Evolutionary conservation across 2,329 filamentous ascomycete genomes (phyloP), one percentile per base, ranked within the genome.

Genomic region (Colletotrichum truncatum): DNA sequence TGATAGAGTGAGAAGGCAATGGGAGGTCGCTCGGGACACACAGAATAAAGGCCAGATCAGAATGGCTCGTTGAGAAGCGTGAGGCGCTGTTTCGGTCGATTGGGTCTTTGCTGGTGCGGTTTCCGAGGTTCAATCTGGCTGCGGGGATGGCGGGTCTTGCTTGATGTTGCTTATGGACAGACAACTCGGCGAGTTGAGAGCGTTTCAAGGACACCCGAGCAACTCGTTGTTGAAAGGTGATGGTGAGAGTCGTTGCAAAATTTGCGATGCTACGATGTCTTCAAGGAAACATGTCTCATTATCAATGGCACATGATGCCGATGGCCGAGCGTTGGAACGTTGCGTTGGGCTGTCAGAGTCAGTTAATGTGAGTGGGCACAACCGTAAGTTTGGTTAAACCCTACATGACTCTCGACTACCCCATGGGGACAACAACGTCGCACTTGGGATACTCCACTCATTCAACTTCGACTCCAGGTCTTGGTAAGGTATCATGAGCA

Each of bases 361-460:
- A 16, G 10, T 14, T 16, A 25, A 28, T 30, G 10, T 6, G 12
- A 25, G 48, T 38, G 41, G 39, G 21, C 39, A 41, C 48, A n/a
- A 25, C 25, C 23, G 25, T 25, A 41, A 6, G 18, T 32, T 25
- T 21, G 54, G 54, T 61, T 46, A 7, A 54, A 48, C 48, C 34
- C 38, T 49, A 54, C 62, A 65, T 54, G 62, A 54, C 56, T 61
- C 49, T 41, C 8, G 6, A n/a, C 30, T 52, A 61, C 61, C 56
- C 56, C 56, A 11, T 64, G 56, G 39, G 61, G 48, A 64, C 21
- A 6, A 48, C 54, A 48, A 39, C 41, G 54, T 57, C 54, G 41
- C 41, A 57, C 30, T 38, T 48, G 21, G 4, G 28, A 32, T 7
- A 36, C 30, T 39, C 54, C 41, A 48, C 54, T 48, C 10, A 11